phyloP scores from a whole-genome alignment of 2,329 filamentous ascomycete species.

The Orbilia quercus region DNA sequence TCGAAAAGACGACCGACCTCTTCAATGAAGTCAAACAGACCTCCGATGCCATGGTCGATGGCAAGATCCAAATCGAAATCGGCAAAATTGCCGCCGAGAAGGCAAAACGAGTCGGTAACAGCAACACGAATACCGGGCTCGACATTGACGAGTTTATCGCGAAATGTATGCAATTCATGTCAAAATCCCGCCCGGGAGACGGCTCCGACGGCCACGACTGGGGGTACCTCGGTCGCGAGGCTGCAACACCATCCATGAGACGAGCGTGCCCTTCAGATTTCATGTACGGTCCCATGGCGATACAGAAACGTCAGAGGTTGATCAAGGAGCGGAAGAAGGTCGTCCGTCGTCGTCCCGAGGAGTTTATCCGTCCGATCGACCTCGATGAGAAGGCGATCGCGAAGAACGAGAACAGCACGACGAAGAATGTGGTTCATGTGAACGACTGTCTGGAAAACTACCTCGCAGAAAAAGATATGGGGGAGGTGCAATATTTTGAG shows the following conservation, averaged over 20 bases:
- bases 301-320: slow-evolving; percentile 83
- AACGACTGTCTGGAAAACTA: slow-evolving; percentile 66
- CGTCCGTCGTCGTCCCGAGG: slow-evolving; percentile 75
- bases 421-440: slow-evolving; percentile 70
- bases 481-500: slow-evolving; percentile 78
- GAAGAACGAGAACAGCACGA: slow-evolving; percentile 80
- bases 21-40: slow-evolving; percentile 55
- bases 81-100: slow-evolving; percentile 50
- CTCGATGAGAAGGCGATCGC: slow-evolving; percentile 79
- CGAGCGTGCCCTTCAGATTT: slow-evolving; percentile 83
- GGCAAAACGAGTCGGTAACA: slow-evolving; percentile 40
- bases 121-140: slow-evolving; percentile 57
- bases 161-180: slow-evolving; percentile 73
- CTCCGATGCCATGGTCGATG: slow-evolving; percentile 42
- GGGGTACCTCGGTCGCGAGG: slow-evolving; percentile 77
- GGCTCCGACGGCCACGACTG: slow-evolving; percentile 77
- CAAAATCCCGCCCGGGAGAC: slow-evolving; percentile 80
- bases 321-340: slow-evolving; percentile 76
- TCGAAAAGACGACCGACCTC: slow-evolving; percentile 41
- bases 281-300: slow-evolving; percentile 85
- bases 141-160: slow-evolving; percentile 58
- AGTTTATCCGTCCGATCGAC: slow-evolving; percentile 81
- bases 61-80: slow-evolving; percentile 48
- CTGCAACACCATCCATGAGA: slow-evolving; percentile 34
- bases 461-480: slow-evolving; percentile 65